phyloP scores from a whole-genome alignment of 345 rosid genomes.

The Noccaea bulbosa region DNA sequence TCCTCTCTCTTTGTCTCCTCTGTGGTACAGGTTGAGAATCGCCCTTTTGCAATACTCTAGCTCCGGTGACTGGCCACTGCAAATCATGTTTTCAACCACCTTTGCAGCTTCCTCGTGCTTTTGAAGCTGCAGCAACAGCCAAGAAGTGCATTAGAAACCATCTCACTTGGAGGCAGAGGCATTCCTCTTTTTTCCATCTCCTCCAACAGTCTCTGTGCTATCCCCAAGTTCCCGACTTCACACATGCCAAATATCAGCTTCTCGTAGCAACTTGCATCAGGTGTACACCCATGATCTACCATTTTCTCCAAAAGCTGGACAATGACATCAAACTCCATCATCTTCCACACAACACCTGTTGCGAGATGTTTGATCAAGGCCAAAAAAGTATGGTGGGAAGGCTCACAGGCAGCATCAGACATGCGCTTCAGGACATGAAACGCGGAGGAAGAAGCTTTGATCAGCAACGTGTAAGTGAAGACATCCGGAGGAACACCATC shows the following conservation, averaged over 20 bases:
- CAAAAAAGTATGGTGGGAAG: slow-evolving; percentile 65
- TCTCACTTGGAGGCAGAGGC: slow-evolving; percentile 54
- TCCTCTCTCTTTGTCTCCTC: slow-evolving; percentile 56
- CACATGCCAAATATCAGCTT: slow-evolving; percentile 70
- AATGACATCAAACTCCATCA: slow-evolving; percentile 55
- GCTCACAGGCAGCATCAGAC: slow-evolving; percentile 67
- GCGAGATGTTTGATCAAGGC: slow-evolving; percentile 57
- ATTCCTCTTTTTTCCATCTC: slow-evolving; percentile 58
- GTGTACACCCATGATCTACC: slow-evolving; percentile 63
- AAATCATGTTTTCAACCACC: slow-evolving; percentile 57
- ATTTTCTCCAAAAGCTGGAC: slow-evolving; percentile 59
- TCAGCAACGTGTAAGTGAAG: slow-evolving; percentile 55
- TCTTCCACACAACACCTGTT: slow-evolving; percentile 55
- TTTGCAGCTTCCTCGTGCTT: slow-evolving; percentile 53
- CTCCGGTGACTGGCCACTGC: slow-evolving; percentile 55
- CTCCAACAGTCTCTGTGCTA: slow-evolving; percentile 53
- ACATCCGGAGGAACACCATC: slow-evolving; percentile 65
- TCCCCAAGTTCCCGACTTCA: slow-evolving; percentile 49
- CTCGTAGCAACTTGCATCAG: slow-evolving; percentile 56
- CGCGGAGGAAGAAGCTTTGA: slow-evolving; percentile 57
- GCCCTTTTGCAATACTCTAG: slow-evolving; percentile 59
- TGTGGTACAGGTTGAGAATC: slow-evolving; percentile 56
- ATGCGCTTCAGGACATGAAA: slow-evolving; percentile 73
- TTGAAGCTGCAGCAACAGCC: slow-evolving; percentile 56
- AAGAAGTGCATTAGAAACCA: slow-evolving; percentile 55